Base-by-base conservation (phyloP, 2,329 filamentous ascomycete species). In the Dendrostoma leiphaemia region DNA sequence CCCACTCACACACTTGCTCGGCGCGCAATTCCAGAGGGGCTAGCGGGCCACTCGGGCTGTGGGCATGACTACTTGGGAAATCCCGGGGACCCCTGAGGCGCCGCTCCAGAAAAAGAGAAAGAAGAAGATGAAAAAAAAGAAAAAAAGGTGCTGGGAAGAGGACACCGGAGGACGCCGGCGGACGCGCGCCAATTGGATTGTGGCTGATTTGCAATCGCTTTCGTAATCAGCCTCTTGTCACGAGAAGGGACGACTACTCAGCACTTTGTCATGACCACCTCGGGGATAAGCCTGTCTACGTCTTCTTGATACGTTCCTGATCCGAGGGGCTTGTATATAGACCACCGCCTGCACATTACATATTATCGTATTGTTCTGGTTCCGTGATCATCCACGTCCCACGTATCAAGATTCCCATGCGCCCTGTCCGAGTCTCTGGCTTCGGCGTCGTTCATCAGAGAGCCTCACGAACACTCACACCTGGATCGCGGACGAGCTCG, bases 171-270 rank as follows among this genome's bases (percentile, higher is more conserved):
- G 15, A 28, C 49, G 48, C 49, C 43, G 35, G 21, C 35, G 17
- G 10, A 38, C 21, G 26, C 38, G 17, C 31, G 34, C 49, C 54
- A 53, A 56, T 54, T 54, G 51, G 41, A 28, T n/a, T 12, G 15
- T 24, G 17, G 19, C 12, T 57, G 54, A 57, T 57, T 54, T 47
- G 32, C 48, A 57, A 57, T 54, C 38, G 19, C 54, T 50, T 57
- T 54, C 45, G 40, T 24, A 50, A 49, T 41, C 50, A 40, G 6
- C 24, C 10, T 17, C 5, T 31, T 15, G 41, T n/a, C 24, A 38
- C 19, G 19, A 38, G 10, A 5, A 17, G 19, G 12, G 8, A 7
- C 38, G 12, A 32, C 31, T 28, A 56, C 49, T 53, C 45, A 53
- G 48, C 37, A 52, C 28, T 48, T 48, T 21, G 46, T 48, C 32